These are phyloP conservation scores for Penicillium hordei DNA, from an alignment of 2,329 filamentous ascomycete species.

Conservation along the genomic window DNA sequence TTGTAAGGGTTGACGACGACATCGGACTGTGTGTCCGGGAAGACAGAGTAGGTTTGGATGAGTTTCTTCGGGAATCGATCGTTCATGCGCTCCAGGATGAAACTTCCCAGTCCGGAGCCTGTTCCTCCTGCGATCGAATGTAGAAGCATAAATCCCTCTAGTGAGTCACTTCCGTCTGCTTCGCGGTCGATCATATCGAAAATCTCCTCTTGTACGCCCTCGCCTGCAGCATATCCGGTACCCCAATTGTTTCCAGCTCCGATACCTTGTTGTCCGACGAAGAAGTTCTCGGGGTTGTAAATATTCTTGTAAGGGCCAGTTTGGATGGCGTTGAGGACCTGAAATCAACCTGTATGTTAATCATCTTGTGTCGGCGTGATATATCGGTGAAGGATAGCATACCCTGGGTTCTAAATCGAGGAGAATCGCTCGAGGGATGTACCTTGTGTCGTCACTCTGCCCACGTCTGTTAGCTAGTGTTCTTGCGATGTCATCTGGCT, in stretches of 20 bases:
- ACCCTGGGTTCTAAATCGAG: conserved; percentile 92
- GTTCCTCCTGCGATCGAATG: conserved; percentile 98
- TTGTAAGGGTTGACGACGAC: conserved; percentile 99
- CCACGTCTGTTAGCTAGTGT: conserved; percentile 8
- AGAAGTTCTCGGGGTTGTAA: conserved; percentile 99
- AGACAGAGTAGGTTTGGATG: conserved; percentile 98
- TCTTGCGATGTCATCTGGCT: not conserved
- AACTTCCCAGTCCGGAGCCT: conserved; percentile 92
- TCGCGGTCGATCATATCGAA: conserved; percentile 99
- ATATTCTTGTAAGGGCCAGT: conserved; percentile 95
- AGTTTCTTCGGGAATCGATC: conserved; percentile 98
- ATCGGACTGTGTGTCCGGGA: conserved; percentile 87
- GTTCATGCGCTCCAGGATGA: conserved; percentile 90
- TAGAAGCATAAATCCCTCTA: conserved; percentile 98
- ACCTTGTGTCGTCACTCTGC: conserved; percentile 93
- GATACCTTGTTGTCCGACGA: conserved; percentile 87
- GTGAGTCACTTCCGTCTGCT: conserved; percentile 93
- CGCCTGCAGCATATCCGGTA: conserved; percentile 89
- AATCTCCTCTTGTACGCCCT: conserved; percentile 90
- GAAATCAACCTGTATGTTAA: conserved; percentile 4
- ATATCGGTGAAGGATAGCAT: conserved; percentile 16
- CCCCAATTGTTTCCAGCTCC: conserved; percentile 99
- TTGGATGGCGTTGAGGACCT: conserved; percentile 90
- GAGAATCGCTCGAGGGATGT: conserved; percentile 93
- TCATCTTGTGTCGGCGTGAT: not conserved